Evolutionary conservation across 1,284 basidiomycete species (phyloP), one percentile per base, ranked within the genome.

Genomic region (Vanrija humicola): DNA sequence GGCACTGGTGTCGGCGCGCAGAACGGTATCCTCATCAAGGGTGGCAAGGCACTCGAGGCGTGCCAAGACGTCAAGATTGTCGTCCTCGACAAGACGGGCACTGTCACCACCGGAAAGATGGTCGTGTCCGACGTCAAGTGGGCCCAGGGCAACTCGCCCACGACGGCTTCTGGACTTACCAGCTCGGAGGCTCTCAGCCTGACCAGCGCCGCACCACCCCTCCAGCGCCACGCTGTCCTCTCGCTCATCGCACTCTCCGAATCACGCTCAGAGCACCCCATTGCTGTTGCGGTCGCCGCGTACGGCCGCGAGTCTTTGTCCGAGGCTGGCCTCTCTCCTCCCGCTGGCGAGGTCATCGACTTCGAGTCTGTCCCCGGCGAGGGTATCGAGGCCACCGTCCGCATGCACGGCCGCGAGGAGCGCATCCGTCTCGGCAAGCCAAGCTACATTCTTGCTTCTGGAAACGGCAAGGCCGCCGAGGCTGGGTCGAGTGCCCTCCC

Each of bases 21-120:
- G 79, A 93, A 98, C 69, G 96, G 96, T 0, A 98, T 99, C 61
- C 79, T 99, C 47, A 98, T 98, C 84, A 98, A 98, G 73, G 94
- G 96, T 44, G 96, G 94, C 3, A 82, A 88, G 19, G 93, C 96
- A 2, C 80, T 99, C 43, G 96, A 99, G 72, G 91, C 91, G 3
- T 93, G 90, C 70, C 86, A 84, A 65, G 81, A 81, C 49, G 86
- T 98, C 66, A 84, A 84, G 68, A 82, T 84, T 38, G 86, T 98
- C 63, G 83, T 97, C 0, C 78, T 98, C 53, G 96, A 99, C 81
- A 99, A 99, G 82, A 99, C 96, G 0, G 96, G 96, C 5, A 99
- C 96, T 0, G 85, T 99, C 14, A 98, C 96, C 0, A 81, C 89
- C 46, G 96, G 95, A 45, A 88, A 86, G 75, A 80, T 90, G 63